A percentile compares a stretch with the other conserved stretches of the same genome.
These are phyloP conservation scores for Elsinoe fawcettii DNA, from an alignment of 2,329 filamentous ascomycete genomes.

Conservation along the genomic window DNA sequence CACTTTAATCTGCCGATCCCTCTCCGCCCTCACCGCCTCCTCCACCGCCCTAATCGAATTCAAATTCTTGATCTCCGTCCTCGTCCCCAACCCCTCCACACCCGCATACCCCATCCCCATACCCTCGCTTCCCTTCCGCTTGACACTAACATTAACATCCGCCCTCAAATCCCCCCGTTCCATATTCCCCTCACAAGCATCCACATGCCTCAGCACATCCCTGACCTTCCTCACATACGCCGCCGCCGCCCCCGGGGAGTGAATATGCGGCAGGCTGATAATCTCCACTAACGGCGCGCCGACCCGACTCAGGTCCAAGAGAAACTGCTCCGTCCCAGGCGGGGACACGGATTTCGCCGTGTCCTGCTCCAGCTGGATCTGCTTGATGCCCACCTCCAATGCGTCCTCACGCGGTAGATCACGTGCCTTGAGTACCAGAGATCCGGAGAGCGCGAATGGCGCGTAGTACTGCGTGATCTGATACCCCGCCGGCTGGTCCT, in stretches of 20 bases:
- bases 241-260: conserved; percentile 77
- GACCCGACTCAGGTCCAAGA: conserved; percentile 90
- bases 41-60: conserved; percentile 93
- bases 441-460: conserved; percentile 61
- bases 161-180: conserved; percentile 83
- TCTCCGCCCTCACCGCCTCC: conserved; percentile 85
- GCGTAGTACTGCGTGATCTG: conserved; percentile 96
- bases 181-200: conserved; percentile 86
- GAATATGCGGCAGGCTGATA: conserved; percentile 83
- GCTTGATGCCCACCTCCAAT: conserved; percentile 75
- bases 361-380: conserved; percentile 96
- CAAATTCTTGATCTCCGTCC: conserved; percentile 96
- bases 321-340: conserved; percentile 52
- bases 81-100: conserved; percentile 62
- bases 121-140: conserved; percentile 40
- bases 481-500: conserved; percentile 93
- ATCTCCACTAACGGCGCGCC: conserved; percentile 90
- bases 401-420: conserved; percentile 75
- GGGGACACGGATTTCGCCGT: conserved; percentile 87
- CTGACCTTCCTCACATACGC: conserved; percentile 87
- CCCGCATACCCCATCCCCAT: conserved; percentile 46
- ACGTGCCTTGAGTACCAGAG: conserved; percentile 59
- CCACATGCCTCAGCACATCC: conserved; percentile 65
- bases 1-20: conserved; percentile 76
- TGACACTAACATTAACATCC: conserved; percentile 91